Base-by-base conservation (phyloP, 2,329 filamentous ascomycete species). In the Sarocladium kiliense region DNA sequence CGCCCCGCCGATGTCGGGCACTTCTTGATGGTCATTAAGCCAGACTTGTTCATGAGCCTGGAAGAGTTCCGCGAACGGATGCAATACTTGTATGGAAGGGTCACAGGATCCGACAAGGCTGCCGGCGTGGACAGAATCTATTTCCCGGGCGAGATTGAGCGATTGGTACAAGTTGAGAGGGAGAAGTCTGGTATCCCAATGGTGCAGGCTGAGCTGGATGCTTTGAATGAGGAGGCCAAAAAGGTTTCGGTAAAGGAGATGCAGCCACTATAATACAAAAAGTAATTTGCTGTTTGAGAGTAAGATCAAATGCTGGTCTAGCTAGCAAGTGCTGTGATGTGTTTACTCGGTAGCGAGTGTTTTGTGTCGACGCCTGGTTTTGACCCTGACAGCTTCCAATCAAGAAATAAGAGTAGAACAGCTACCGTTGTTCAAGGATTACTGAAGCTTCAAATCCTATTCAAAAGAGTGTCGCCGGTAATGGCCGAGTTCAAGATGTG, bases 1-100 rank as follows among this genome's bases (percentile, higher is more conserved):
- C 81, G 77, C 56, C 77, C 83, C 1, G 84, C 86, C 0, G 84
- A 91, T 62, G 88, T 91, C 0, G 88, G 88, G 0, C 88, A 91
- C 65, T 90, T 91, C 58, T 66, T 91, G 1, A 72, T 90, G 1
- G 86, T 81, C 18, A 80, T 91, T 60, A 89, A 88, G 65, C 87
- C 88, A 0, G 87, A 91, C 62, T 71, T 91, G 19, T 91, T 91
- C 58, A 82, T 91, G 79, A 77, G 76, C 54, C 59, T 87, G 57
- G 83, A 87, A 1, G 86, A 89, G 41, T 91, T 91, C 64, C 81
- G 81, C 27, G 76, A 77, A 53, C 73, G 86, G 9, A 84, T 85
- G 75, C 72, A 77, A 54, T 73, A 78, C 30, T 64, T 85, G 2
- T 81, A 84, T 58, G 70, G 79, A 55, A 68, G 74, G 9, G 79